Evolutionary conservation across 1,284 basidiomycete species (phyloP).

Genomic region (Cryptococcus sp.): DNA sequence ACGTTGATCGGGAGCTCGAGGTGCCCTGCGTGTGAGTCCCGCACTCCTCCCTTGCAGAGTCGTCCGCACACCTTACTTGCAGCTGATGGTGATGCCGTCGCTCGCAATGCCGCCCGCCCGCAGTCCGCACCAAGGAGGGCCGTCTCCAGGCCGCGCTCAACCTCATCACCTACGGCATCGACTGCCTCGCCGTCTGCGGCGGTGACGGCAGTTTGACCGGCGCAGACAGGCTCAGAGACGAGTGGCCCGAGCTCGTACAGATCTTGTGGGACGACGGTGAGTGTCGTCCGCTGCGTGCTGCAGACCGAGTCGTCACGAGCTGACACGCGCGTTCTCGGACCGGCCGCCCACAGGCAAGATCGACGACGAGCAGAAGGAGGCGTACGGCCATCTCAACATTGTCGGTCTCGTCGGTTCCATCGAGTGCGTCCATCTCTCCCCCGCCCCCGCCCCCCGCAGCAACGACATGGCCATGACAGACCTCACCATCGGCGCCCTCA

Average conservation of each 20-base stretch:
- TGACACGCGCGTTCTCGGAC: too few species aligned
- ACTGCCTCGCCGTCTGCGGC: slow-evolving; percentile 93
- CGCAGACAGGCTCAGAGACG: slow-evolving; percentile 85
- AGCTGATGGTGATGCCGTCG: not conserved
- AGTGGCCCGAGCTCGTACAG: slow-evolving; percentile 82
- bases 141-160: slow-evolving; percentile 83
- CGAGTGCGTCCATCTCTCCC: slow-evolving; percentile 58
- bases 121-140: slow-evolving; percentile 78
- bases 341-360: too few species aligned
- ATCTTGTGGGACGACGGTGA: slow-evolving; percentile 57
- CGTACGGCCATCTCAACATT: slow-evolving; percentile 83
- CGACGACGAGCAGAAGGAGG: slow-evolving; percentile 64
- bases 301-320: too few species aligned
- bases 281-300: too few species aligned
- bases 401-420: slow-evolving; percentile 97
- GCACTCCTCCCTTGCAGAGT: not conserved
- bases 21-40: slow-evolving; percentile 62
- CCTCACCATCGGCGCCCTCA: slow-evolving; percentile 92
- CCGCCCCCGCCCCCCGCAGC: slow-evolving; percentile 36
- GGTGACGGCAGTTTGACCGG: slow-evolving; percentile 96
- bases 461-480: slow-evolving; percentile 99
- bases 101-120: not conserved
- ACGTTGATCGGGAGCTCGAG: slow-evolving; percentile 95
- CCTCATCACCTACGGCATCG: slow-evolving; percentile 91
- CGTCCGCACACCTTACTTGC: too few species aligned